Conservation (phyloP, 257 asterid genomes). For the Linaria vulgaris region DNA sequence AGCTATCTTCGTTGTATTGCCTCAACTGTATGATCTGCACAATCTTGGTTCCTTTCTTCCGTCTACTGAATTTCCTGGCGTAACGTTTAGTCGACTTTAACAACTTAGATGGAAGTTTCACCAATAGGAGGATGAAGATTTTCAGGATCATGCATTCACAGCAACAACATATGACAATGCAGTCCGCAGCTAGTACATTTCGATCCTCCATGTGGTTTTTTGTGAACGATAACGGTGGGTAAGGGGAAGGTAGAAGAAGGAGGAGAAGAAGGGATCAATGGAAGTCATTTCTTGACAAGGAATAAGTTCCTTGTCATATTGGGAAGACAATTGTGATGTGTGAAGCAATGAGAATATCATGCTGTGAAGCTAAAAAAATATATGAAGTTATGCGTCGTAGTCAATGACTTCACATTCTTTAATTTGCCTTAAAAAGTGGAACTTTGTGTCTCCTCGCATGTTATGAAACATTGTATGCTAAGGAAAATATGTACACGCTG, state of each 20-base stretch:
- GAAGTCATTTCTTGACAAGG: constrained; percentile 47
- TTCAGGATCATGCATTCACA: constrained; percentile 81
- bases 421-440: constrained; percentile 22
- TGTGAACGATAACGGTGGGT: constrained; percentile 7
- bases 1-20: constrained; percentile 34
- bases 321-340: constrained; percentile 57
- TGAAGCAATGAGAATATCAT: constrained; percentile 67
- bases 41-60: constrained; percentile 33
- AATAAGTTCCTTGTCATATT: constrained; percentile 45
- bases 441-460: constrained; percentile 8
- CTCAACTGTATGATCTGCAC: constrained; percentile 32
- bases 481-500: constrained; percentile 34
- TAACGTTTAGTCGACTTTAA: constrained; percentile 44
- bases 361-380: constrained; percentile 41
- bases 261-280: constrained; percentile 28
- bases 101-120: constrained; percentile 55
- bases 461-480: constrained; percentile 25
- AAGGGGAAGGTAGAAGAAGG: constrained; percentile 29
- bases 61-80: constrained; percentile 40
- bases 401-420: constrained; percentile 49
- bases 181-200: constrained; percentile 69
- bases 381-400: constrained; percentile 28
- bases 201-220: constrained; percentile 58
- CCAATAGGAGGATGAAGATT: constrained; percentile 55
- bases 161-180: constrained; percentile 80